These are phyloP conservation scores for Chlorella sp. DNA, from an alignment of 139 green algal genomes.

Conservation along the genomic window DNA sequence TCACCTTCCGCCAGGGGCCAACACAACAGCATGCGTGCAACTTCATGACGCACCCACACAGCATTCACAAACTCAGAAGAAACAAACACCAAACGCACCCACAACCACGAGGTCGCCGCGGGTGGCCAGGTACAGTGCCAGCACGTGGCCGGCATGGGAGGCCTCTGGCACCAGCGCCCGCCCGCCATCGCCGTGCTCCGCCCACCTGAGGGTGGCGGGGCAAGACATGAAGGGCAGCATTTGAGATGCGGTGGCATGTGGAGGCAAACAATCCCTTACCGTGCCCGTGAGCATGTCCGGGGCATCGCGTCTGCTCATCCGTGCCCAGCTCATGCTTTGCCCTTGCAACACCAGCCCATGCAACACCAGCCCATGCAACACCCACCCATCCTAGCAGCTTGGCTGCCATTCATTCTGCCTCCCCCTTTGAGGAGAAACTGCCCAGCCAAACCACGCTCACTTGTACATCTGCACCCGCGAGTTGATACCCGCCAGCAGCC, in stretches of 20 bases:
- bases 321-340: no score
- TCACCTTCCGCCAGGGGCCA: no score
- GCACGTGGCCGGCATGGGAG: slow-evolving; percentile 79
- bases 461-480: slow-evolving; percentile 90
- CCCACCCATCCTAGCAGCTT: neutral
- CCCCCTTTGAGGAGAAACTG: no score
- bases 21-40: no score
- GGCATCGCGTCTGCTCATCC: no score
- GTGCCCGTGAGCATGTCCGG: no score
- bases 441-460: slow-evolving; percentile 54
- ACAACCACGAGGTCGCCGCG: slow-evolving; percentile 92
- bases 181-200: slow-evolving; percentile 48
- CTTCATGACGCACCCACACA: no score
- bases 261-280: no score
- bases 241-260: neutral
- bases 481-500: slow-evolving; percentile 92
- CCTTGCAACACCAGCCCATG: no score
- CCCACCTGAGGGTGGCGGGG: slow-evolving; percentile 55
- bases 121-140: slow-evolving; percentile 84
- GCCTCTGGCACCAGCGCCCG: slow-evolving; percentile 82
- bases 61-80: no score
- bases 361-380: neutral
- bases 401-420: no score
- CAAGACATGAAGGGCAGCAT: neutral
- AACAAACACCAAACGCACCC: slow-evolving; percentile 43